Conservation (phyloP, 2,329 filamentous ascomycete genomes). For the Periglandula ipomoeae region DNA sequence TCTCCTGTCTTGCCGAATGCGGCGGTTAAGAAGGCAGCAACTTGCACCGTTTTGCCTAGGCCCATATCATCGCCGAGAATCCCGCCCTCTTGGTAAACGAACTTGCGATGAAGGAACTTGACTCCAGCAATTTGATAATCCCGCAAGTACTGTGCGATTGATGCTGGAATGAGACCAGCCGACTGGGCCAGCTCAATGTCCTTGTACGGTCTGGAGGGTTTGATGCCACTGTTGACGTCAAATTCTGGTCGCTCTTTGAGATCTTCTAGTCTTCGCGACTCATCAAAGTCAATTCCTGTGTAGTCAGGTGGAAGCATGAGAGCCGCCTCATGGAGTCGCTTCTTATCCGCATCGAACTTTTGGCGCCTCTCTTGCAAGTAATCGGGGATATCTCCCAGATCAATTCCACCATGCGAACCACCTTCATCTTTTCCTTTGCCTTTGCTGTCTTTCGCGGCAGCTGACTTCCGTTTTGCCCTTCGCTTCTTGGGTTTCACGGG, state of each 20-base stretch:
- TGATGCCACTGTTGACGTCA: constrained; percentile 39
- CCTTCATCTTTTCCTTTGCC: constrained; percentile 19
- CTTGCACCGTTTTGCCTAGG: constrained; percentile 91
- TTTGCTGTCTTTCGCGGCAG: constrained; percentile 16
- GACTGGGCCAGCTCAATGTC: constrained; percentile 70
- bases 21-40: constrained; percentile 82
- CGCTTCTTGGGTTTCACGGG: constrained; percentile 45
- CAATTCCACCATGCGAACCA: constrained; percentile 33
- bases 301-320: constrained; percentile 72
- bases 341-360: constrained; percentile 56
- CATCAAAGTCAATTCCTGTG: constrained; percentile 61
- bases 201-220: constrained; percentile 59
- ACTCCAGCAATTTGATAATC: constrained; percentile 87
- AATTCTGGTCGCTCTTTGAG: constrained; percentile 65
- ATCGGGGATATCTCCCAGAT: constrained; percentile 56
- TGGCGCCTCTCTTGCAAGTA: constrained; percentile 61
- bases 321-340: constrained; percentile 54
- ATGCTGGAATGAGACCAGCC: constrained; percentile 72
- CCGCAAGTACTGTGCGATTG: constrained; percentile 83
- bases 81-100: constrained; percentile 83
- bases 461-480: constrained; percentile 20
- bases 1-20: constrained; percentile 94
- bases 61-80: constrained; percentile 98
- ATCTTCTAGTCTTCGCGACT: constrained; percentile 20
- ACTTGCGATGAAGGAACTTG: constrained; percentile 76